These are phyloP conservation scores for Alternaria dauci DNA, from an alignment of 2,329 filamentous ascomycete genomes.

Conservation along the genomic window DNA sequence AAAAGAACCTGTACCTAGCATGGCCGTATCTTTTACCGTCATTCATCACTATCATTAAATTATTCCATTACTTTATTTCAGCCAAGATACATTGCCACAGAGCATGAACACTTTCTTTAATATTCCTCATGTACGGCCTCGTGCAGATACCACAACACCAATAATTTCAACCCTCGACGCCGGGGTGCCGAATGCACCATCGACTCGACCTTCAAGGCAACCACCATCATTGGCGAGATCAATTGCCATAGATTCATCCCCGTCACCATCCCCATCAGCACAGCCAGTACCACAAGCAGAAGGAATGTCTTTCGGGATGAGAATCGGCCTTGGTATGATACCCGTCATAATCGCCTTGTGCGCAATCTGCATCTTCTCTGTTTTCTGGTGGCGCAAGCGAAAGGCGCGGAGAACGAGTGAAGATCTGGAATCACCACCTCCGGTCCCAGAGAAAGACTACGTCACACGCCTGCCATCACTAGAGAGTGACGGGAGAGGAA, in stretches of 20 bases:
- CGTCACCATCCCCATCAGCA: background rate
- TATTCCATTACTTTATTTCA: background rate
- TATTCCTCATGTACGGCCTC: slow-evolving; percentile 2
- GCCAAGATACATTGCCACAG: background rate
- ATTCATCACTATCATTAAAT: background rate
- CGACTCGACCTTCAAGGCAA: slow-evolving; percentile 1
- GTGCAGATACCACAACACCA: slow-evolving; percentile 3
- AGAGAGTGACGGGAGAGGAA: slow-evolving; percentile 21
- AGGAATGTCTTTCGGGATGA: slow-evolving; percentile 20
- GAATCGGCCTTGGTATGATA: slow-evolving; percentile 38
- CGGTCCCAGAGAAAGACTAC: slow-evolving; percentile 27
- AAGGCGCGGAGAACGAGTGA: slow-evolving; percentile 9
- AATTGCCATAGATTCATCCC: background rate
- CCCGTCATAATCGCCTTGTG: slow-evolving; percentile 30
- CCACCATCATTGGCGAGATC: background rate
- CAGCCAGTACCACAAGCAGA: background rate
- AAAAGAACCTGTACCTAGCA: background rate
- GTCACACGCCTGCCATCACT: slow-evolving; percentile 14
- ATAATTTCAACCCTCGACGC: background rate
- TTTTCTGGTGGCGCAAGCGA: slow-evolving; percentile 30
- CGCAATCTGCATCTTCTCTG: slow-evolving; percentile 24
- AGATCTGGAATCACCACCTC: slow-evolving; percentile 4
- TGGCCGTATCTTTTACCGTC: background rate
- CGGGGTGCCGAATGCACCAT: background rate
- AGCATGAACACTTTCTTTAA: slow-evolving; percentile 12